Conservation (phyloP, 1,284 basidiomycete genomes). For the Moesziomyces sp. region DNA sequence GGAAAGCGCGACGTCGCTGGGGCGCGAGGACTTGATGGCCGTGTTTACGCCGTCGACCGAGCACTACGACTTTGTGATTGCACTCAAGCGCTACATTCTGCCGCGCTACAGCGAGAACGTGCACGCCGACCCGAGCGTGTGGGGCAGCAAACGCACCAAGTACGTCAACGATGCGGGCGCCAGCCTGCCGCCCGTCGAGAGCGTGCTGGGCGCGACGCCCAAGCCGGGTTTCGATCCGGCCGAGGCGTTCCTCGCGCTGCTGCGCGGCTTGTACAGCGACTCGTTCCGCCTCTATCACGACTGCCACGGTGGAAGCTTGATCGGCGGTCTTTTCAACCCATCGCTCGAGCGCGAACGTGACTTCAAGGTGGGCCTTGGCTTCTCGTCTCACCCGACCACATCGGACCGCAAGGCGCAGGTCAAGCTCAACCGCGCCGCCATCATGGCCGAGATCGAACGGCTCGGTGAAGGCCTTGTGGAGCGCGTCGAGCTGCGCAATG, state of each 20-base stretch:
- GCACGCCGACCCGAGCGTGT: constrained; percentile 37
- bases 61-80: constrained; percentile 87
- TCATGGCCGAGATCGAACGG: constrained; percentile 82
- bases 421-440: constrained; percentile 76
- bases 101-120: constrained; percentile 76
- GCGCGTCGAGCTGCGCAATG: constrained; percentile 24
- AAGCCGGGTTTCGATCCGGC: constrained; percentile 78
- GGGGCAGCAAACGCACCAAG: constrained; percentile 67
- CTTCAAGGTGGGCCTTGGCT: constrained; percentile 86
- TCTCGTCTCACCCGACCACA: constrained; percentile 71
- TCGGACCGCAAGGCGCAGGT: constrained; percentile 67
- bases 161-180: constrained; percentile 71
- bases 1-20: constrained; percentile 52
- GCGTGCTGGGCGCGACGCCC: constrained; percentile 53
- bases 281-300: constrained; percentile 88
- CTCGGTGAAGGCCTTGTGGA: constrained; percentile 79
- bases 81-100: constrained; percentile 76
- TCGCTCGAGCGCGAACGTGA: constrained; percentile 70
- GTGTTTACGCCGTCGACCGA: constrained; percentile 84
- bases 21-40: constrained; percentile 70
- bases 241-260: constrained; percentile 74
- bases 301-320: constrained; percentile 77
- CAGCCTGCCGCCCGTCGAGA: constrained; percentile 19
- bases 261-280: constrained; percentile 79
- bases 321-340: constrained; percentile 90